Evolutionary conservation across 1,139 yeast species (phyloP), one percentile per base, ranked within the genome.

Genomic region (Magnusiomyces fungicola): DNA sequence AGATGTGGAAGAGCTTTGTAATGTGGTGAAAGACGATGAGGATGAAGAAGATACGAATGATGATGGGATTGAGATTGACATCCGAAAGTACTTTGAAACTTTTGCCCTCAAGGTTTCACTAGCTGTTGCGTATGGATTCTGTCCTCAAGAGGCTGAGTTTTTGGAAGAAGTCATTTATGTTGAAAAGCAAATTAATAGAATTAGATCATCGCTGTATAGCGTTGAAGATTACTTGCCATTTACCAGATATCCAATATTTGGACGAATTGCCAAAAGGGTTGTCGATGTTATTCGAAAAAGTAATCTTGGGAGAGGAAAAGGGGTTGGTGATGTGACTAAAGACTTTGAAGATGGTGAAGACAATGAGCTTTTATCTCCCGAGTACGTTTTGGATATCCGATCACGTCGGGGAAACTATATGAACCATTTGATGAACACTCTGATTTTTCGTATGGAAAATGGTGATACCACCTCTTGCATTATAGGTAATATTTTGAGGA

Each of bases 121-220:
- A 12, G 27, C 36, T 4, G 38, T 39, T 45, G 45, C 41, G 42
- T 48, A 81, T 61, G 94, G 90, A 0, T 68, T 76, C 42, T 60
- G 69, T 23, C 64, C 81, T 10, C 74, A 75, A 42, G 67, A 67
- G 14, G 58, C 63, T 33, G 60, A 58, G 7, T 60, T 82, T 27
- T 75, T 81, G 25, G 66, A 71, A 36, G 83, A 80, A 53, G 80
- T 85, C 32, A 72, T 83, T 27, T 63, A 67, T 18, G 82, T 80
- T n/a, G 95, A 85, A 60, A 80, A 75, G 56, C 69, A 71, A 44
- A 83, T 85, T 45, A 80, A 83, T 41, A 71, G 75, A 43, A 71
- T 81, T 50, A 67, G 94, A 50, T 80, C 89, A 0, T 83, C 82
- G 43, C 69, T 80, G 18, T 73, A 83, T 41, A 81, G 81, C 60